Evolutionary conservation across 1,284 basidiomycete genomes (phyloP), one percentile per base, ranked within the genome.

Genomic region (Blastosporella zonata): DNA sequence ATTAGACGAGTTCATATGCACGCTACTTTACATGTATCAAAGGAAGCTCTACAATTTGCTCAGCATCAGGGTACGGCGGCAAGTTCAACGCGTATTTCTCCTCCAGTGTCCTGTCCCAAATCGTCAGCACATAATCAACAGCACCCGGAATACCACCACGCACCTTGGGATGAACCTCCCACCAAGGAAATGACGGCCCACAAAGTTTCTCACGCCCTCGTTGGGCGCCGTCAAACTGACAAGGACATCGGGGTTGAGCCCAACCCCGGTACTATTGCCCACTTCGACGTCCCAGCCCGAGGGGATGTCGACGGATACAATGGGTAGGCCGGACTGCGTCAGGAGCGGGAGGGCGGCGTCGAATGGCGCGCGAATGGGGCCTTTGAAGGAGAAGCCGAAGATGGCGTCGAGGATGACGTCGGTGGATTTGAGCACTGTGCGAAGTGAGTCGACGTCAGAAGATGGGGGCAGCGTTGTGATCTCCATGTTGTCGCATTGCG

Each of bases 361-460:
- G 67, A 98, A 99, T 0, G 97, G 97, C 2, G 87, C 71, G 9
- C 97, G 85, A 4, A 93, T 77, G 20, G 93, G 93, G 0, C 79
- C 88, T 58, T 89, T 78, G 80, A 98, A 99, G 1, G 93, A 97
- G 72, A 99, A 99, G 3, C 97, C 96, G 59, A 99, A 99, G 54
- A 99, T 90, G 7, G 94, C 91, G 63, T 99, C 97, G 39, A 99
- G 75, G 13, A 99, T 79, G 25, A 97, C 84, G 66, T 98, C 93
- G 1, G 84, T 79, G 17, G 78, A 71, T 3, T 68, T 61, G 5
- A 96, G 70, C 0, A 80, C 81, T 22, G 68, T 62, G 29, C 66
- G 63, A 6, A 90, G 73, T n/a, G 72, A 58, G n/a, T 71, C 65
- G 15, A 67, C 57, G 39, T 82, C 79, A 15, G 70, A 66, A 3